Percentiles rank a stretch among this genome's conserved stretches.
Evolutionary conservation across 768 basidiomycete species (phyloP).

Genomic region (Psilocybe sp.): DNA sequence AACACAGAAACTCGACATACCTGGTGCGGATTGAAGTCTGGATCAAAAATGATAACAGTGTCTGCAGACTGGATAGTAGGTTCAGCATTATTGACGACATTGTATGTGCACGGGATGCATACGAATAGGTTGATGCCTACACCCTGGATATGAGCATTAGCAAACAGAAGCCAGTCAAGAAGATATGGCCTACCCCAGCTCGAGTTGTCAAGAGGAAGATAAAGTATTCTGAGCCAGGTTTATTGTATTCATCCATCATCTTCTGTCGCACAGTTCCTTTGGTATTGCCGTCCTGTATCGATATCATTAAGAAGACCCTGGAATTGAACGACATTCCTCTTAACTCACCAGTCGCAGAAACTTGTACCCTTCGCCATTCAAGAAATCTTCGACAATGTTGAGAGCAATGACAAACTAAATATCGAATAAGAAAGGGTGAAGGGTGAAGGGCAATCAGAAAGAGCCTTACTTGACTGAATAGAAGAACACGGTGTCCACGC

Average conservation of each 20-base stretch:
- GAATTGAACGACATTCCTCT: not conserved
- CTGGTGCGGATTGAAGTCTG: conserved; percentile 98
- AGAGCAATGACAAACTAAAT: conserved; percentile 85
- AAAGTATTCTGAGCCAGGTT: conserved; percentile 80
- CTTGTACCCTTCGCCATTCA: conserved; percentile 75
- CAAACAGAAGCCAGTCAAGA: not conserved
- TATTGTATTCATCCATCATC: conserved; percentile 94
- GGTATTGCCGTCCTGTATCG: conserved; percentile 79
- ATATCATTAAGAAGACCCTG: conserved; percentile 2
- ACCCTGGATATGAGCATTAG: conserved; percentile 39
- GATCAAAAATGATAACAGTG: conserved; percentile 91
- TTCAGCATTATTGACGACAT: conserved; percentile 16
- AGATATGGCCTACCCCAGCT: conserved; percentile 57
- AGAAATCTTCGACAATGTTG: conserved; percentile 86
- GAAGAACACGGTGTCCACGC: conserved; percentile 82
- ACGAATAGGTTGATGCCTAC: conserved; percentile 85
- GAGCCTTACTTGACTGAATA: conserved; percentile 82
- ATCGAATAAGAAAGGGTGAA: not conserved
- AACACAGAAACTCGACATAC: conserved; percentile 31
- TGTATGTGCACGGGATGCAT: conserved; percentile 7
- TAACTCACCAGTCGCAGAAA: conserved; percentile 69
- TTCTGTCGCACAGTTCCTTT: conserved; percentile 85
- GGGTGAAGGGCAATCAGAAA: not conserved
- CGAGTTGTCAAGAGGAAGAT: conserved; percentile 91
- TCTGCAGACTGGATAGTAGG: conserved; percentile 70